Base-by-base conservation (phyloP, 345 rosid species). In the Noccaea caerulescens region DNA sequence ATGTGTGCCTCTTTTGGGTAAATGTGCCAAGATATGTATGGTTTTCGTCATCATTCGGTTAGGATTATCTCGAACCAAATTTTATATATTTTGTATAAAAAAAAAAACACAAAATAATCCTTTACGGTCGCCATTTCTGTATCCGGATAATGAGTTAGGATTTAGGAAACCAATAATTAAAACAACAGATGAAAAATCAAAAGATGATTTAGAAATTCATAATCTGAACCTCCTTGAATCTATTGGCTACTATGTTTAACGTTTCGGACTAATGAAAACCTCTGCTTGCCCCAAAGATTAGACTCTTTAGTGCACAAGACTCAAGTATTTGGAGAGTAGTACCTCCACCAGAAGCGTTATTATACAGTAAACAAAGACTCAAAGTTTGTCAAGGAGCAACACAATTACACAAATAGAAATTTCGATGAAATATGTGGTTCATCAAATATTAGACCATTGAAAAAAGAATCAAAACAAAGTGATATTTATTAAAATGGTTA, bases 1-100 rank as follows among this genome's bases (percentile, higher is more conserved):
- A 62, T 75, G 79, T 68, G 79, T 75, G 79, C 79, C 70, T 61
- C 0, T 54, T 3, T 58, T 75, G 5, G 79, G 69, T 11, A 37
- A 10, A 65, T 62, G 79, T 68, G 79, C 70, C 79, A 75, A 60
- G 52, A 61, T 45, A 11, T 68, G 69, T 68, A 25, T 61, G 64
- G 7, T 45, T 68, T 75, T 75, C 69, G 79, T 75, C 69, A 75
- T 38, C 52, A 60, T 54, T 75, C 45, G 64, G 70, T 61, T 61
- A 60, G 49, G 58, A 33, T 59, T 67, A 74, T 74, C 72, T 18
- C 61, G 8, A 47, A 27, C 30, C 30, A 27, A 44, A 41, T 14
- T 51, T 42, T 53, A 7, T 71, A 8, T 33, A 0, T 54, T 7
- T 49, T 13, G 8, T 2, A 2, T 25, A 25, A 47, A 4, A 25